Percentiles rank a stretch among this genome's conserved stretches.
Evolutionary conservation across 176 grass and related monocot species (phyloP).

Genomic region (Carex parvula): DNA sequence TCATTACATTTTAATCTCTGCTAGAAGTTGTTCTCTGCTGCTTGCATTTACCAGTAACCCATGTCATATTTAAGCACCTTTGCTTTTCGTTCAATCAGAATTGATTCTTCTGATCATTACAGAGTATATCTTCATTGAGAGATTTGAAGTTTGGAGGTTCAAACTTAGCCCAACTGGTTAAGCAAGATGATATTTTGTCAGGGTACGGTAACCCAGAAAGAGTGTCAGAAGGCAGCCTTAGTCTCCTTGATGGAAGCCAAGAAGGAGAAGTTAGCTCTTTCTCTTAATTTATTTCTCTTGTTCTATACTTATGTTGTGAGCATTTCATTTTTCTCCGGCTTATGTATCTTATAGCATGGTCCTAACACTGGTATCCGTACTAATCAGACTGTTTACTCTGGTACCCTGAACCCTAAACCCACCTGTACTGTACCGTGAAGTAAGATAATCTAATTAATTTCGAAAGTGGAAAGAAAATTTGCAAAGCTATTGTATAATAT

Average conservation of each 20-base stretch:
- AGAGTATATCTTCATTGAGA: slow-evolving; percentile 91
- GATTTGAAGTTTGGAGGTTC: slow-evolving; percentile 69
- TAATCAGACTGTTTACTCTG: not conserved
- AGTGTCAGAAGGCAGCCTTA: slow-evolving; percentile 3
- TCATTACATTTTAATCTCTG: not conserved
- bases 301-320: not conserved
- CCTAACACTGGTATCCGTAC: not conserved
- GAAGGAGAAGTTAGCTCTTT: slow-evolving; percentile 61
- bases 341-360: not conserved
- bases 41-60: not conserved
- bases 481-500: not conserved
- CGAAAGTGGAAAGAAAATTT: not conserved
- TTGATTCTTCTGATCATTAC: slow-evolving; percentile 32
- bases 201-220: slow-evolving; percentile 36
- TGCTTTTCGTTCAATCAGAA: slow-evolving; percentile 12
- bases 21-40: not conserved
- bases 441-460: not conserved
- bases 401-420: not conserved
- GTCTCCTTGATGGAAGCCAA: slow-evolving; percentile 51
- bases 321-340: not conserved
- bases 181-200: slow-evolving; percentile 41
- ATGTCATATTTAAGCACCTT: slow-evolving; percentile 11
- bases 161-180: slow-evolving; percentile 47
- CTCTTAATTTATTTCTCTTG: not conserved
- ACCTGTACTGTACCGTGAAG: not conserved